Percentiles rank a stretch among this genome's conserved stretches.
Evolutionary conservation across 106 monocot species (phyloP).

Genomic region (Acanthochlamys bracteata): DNA sequence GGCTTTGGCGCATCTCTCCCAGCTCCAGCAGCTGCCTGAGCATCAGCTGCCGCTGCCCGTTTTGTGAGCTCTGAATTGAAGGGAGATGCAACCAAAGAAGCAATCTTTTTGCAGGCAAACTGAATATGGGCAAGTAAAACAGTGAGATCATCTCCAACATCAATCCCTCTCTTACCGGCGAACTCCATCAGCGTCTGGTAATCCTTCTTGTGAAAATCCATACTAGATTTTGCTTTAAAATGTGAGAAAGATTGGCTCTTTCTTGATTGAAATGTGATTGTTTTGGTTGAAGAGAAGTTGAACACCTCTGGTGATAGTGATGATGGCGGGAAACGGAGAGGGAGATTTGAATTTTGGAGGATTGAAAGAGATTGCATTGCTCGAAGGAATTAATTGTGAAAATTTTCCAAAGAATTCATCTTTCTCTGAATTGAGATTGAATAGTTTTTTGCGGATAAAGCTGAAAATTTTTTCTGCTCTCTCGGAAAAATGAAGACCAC

Average conservation of each 20-base stretch:
- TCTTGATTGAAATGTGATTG: neutral
- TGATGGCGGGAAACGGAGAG: neutral
- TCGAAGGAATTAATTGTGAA: neutral
- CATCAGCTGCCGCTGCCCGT: neutral
- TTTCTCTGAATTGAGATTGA: too few species aligned
- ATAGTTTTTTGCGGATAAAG: too few species aligned
- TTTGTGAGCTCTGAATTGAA: slow-evolving; percentile 27
- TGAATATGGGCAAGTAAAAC: slow-evolving; percentile 62
- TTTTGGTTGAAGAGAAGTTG: too few species aligned
- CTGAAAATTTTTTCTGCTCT: too few species aligned
- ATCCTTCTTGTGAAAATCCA: neutral
- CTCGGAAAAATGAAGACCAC: too few species aligned
- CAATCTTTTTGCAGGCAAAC: slow-evolving; percentile 85
- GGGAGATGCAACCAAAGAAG: slow-evolving; percentile 76
- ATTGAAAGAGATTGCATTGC: neutral
- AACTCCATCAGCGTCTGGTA: slow-evolving; percentile 46
- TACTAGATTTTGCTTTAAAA: neutral
- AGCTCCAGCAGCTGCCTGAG: slow-evolving; percentile 11
- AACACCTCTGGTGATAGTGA: neutral
- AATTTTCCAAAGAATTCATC: neutral
- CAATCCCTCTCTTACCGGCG: slow-evolving; percentile 26
- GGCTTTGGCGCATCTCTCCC: slow-evolving; percentile 86
- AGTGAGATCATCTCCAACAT: slow-evolving; percentile 58
- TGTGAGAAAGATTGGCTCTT: neutral
- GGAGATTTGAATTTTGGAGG: slow-evolving; percentile 7